Evolutionary conservation across 352 stramenopile species (phyloP).

Genomic region (Phytophthora pseudosyringae): DNA sequence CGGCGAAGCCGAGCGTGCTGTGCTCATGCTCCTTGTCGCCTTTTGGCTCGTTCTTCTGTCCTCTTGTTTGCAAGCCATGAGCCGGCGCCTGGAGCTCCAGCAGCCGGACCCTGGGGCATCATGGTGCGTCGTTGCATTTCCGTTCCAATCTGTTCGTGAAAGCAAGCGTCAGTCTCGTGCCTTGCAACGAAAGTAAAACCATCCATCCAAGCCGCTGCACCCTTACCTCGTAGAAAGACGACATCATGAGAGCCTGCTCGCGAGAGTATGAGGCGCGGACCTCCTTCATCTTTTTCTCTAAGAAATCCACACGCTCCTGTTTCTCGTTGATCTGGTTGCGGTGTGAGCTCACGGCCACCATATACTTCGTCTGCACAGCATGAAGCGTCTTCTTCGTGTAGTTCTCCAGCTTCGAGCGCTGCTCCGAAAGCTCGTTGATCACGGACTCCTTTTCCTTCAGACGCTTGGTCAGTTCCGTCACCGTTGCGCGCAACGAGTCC

Average conservation of each 20-base stretch:
- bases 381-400: conserved; percentile 93
- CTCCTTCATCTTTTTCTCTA: conserved; percentile 90
- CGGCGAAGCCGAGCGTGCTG: neutral
- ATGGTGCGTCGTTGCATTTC: conserved; percentile 90
- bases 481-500: conserved; percentile 82
- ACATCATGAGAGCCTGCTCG: conserved; percentile 90
- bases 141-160: conserved; percentile 72
- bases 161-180: conserved; percentile 1
- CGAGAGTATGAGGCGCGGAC: conserved; percentile 79
- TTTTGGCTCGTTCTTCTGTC: conserved; percentile 84
- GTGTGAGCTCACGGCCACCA: conserved; percentile 88
- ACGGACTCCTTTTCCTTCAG: conserved; percentile 90
- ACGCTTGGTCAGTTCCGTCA: conserved; percentile 79
- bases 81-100: conserved; percentile 48
- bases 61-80: conserved; percentile 88
- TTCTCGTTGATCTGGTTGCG: conserved; percentile 90
- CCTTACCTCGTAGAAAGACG: conserved; percentile 86
- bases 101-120: conserved; percentile 74
- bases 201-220: neutral
- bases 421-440: conserved; percentile 89
- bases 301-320: conserved; percentile 81
- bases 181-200: neutral
- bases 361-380: conserved; percentile 92
- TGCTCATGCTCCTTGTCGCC: conserved; percentile 65
- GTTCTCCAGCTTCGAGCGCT: conserved; percentile 89